phyloP scores from a whole-genome alignment of 805 yeast species.

The Cyberlindnera suaveolens region DNA sequence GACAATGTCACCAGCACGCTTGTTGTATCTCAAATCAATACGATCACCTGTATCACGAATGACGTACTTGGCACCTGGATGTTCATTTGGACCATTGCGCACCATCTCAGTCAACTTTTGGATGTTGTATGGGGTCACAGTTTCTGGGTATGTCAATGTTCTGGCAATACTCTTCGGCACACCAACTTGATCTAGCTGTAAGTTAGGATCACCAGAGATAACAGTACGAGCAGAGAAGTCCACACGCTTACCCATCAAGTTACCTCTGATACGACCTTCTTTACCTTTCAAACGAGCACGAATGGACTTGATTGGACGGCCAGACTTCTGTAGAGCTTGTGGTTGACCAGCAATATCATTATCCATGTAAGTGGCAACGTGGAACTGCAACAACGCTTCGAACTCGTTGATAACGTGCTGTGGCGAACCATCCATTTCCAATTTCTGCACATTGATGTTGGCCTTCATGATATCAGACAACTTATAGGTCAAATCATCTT shows the following conservation, averaged over 20 bases:
- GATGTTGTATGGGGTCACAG: conserved; percentile 95
- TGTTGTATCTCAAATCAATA: conserved; percentile 93
- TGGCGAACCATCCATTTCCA: conserved; percentile 98
- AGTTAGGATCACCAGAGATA: conserved; percentile 97
- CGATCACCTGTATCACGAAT: conserved; percentile 99
- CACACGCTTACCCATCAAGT: conserved; percentile 98
- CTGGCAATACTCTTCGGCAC: conserved; percentile 96
- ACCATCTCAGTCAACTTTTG: conserved; percentile 89
- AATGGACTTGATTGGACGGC: conserved; percentile 96
- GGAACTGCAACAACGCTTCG: conserved; percentile 91
- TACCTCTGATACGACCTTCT: conserved; percentile 98
- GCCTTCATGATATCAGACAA: conserved; percentile 96
- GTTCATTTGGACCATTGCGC: conserved; percentile 97
- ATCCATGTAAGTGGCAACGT: conserved; percentile 99
- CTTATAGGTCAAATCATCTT: conserved; percentile 97
- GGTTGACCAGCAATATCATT: conserved; percentile 99
- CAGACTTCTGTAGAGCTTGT: conserved; percentile 96
- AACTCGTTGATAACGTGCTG: conserved; percentile 97
- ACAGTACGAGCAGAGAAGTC: conserved; percentile 99
- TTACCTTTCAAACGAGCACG: conserved; percentile 99
- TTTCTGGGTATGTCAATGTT: conserved; percentile 93
- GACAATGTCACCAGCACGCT: conserved; percentile 97
- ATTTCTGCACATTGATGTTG: conserved; percentile 91
- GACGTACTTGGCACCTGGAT: conserved; percentile 98
- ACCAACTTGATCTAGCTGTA: conserved; percentile 97